phyloP scores from a whole-genome alignment of 306 rosid genomes.

The Rubus idaeus region DNA sequence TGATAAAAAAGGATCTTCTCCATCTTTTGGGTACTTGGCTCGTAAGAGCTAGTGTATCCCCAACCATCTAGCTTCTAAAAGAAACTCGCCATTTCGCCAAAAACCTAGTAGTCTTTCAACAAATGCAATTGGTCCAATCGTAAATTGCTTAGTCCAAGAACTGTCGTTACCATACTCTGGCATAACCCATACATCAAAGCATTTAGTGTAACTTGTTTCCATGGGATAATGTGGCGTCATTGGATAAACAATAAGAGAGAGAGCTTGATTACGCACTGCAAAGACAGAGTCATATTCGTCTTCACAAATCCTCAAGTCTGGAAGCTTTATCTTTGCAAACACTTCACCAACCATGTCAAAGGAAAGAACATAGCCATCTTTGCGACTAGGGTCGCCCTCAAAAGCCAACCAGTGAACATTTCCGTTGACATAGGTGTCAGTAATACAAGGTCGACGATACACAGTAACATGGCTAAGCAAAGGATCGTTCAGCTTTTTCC shows the following conservation, averaged over 20 bases:
- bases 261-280: background rate
- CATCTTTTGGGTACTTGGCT: background rate
- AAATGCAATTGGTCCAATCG: background rate
- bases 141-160: background rate
- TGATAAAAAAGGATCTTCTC: too few species aligned
- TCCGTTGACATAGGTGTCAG: background rate
- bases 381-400: background rate
- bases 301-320: background rate
- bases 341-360: background rate
- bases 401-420: background rate
- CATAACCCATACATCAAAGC: background rate
- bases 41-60: background rate
- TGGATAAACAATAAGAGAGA: background rate
- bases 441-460: background rate
- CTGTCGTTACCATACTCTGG: background rate
- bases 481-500: background rate
- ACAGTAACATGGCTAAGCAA: background rate
- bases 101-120: background rate
- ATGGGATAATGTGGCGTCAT: background rate
- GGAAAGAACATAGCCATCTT: background rate
- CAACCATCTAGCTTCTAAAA: background rate
- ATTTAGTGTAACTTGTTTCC: background rate
- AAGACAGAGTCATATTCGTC: background rate
- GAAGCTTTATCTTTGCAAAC: background rate
- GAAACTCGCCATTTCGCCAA: background rate